A percentile compares a stretch with the other conserved stretches of the same genome.
Conservation (phyloP, 257 asterid species). For the Nicotiana tomentosiformis region DNA sequence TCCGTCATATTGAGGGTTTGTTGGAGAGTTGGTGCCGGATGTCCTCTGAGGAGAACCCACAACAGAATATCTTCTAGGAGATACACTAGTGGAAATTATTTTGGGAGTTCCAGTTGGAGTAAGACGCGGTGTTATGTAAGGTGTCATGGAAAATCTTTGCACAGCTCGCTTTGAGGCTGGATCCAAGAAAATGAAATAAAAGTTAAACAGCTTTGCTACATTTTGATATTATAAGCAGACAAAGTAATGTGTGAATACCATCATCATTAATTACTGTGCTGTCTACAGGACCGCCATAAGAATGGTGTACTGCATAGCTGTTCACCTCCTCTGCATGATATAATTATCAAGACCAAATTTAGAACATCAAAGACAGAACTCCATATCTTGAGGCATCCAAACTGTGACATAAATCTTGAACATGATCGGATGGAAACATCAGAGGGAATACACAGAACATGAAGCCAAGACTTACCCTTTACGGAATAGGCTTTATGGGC, state of each 20-base stretch:
- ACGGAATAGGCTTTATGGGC: slow-evolving; percentile 41
- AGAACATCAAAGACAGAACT: not conserved
- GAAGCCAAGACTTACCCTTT: slow-evolving; percentile 40
- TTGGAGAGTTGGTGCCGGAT: slow-evolving; percentile 62
- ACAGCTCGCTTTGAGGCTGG: slow-evolving; percentile 55
- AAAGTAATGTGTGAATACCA: slow-evolving; percentile 38
- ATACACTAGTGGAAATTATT: slow-evolving; percentile 51
- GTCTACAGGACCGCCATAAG: slow-evolving; percentile 46
- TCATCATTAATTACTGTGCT: slow-evolving; percentile 40
- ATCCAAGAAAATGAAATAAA: slow-evolving; percentile 9
- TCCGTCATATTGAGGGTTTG: slow-evolving; percentile 38
- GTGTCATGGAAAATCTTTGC: slow-evolving; percentile 43
- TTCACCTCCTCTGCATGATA: slow-evolving; percentile 48
- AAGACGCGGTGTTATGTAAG: slow-evolving; percentile 64
- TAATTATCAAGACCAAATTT: slow-evolving; percentile 1
- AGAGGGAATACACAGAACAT: not conserved
- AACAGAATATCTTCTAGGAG: slow-evolving; percentile 80
- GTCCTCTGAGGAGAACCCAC: slow-evolving; percentile 65
- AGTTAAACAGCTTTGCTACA: not conserved
- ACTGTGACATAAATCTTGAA: not conserved
- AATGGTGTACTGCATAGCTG: slow-evolving; percentile 43
- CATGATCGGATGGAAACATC: not conserved
- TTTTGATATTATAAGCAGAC: not conserved
- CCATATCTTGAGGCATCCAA: slow-evolving; percentile 1
- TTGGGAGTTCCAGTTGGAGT: slow-evolving; percentile 81